Evolutionary conservation across 257 asterid species (phyloP).

Genomic region (Coffea canephora): DNA sequence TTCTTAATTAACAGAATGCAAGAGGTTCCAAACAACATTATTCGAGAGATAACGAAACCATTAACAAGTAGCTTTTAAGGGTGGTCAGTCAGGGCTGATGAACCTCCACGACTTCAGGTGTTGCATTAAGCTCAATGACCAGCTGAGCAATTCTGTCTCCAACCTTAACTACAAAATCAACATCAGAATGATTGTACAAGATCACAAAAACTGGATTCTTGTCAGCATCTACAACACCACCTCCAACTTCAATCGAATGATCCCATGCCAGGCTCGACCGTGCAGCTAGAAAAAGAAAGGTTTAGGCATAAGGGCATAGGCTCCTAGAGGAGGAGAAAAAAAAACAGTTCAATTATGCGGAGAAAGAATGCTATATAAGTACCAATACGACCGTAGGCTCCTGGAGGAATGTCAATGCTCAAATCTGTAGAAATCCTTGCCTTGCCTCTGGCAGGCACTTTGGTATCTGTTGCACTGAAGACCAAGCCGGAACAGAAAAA

Average conservation of each 20-base stretch:
- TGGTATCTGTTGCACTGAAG: constrained; percentile 19
- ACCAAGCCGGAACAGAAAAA: neutral
- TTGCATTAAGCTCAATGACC: constrained; percentile 37
- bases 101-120: constrained; percentile 52
- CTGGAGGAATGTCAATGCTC: constrained; percentile 28
- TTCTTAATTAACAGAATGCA: too few relatives aligned
- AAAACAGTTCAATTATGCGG: neutral
- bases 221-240: constrained; percentile 32
- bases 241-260: constrained; percentile 24
- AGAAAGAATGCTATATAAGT: neutral
- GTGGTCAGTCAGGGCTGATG: constrained; percentile 9
- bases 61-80: too few relatives aligned
- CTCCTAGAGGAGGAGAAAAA: too few relatives aligned
- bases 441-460: constrained; percentile 30
- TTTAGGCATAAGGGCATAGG: neutral
- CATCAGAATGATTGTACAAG: constrained; percentile 49
- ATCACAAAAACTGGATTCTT: constrained; percentile 61
- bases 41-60: too few relatives aligned
- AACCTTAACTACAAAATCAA: constrained; percentile 46
- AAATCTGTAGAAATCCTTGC: constrained; percentile 23
- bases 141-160: constrained; percentile 48
- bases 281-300: constrained; percentile 6
- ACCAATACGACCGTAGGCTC: constrained; percentile 33
- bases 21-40: too few relatives aligned
- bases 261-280: constrained; percentile 30